Evolutionary conservation across 2,329 filamentous ascomycete genomes (phyloP).

Genomic region (Myotisia sp.): DNA sequence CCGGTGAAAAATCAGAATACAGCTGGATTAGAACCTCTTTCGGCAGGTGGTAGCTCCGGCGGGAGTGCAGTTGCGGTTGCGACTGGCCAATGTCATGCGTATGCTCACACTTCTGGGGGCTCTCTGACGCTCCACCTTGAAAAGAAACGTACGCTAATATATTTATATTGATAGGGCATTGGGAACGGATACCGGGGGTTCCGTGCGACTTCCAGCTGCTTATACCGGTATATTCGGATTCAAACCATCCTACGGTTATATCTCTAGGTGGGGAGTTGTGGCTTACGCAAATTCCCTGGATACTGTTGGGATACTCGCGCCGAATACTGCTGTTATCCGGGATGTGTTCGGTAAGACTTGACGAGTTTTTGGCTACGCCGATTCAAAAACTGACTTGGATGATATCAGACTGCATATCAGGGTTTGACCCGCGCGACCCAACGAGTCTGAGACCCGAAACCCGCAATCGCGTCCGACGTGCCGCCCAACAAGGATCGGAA

Average conservation of each 20-base stretch:
- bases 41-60: slow-evolving; percentile 80
- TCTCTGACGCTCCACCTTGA: not conserved
- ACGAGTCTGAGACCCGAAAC: slow-evolving; percentile 51
- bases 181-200: slow-evolving; percentile 88
- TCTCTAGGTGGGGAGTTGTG: slow-evolving; percentile 75
- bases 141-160: too few species aligned
- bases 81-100: slow-evolving; percentile 46
- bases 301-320: slow-evolving; percentile 65
- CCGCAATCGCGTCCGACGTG: slow-evolving; percentile 34
- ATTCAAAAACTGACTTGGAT: not conserved
- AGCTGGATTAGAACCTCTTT: slow-evolving; percentile 34
- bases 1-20: slow-evolving; percentile 40
- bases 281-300: slow-evolving; percentile 88
- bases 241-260: slow-evolving; percentile 79
- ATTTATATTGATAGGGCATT: slow-evolving; percentile 41
- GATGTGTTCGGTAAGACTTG: slow-evolving; percentile 35
- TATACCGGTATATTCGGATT: slow-evolving; percentile 75
- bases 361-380: too few species aligned
- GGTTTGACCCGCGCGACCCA: slow-evolving; percentile 57
- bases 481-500: slow-evolving; percentile 13
- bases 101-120: slow-evolving; percentile 20
- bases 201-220: slow-evolving; percentile 71
- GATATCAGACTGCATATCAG: too few species aligned
- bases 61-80: slow-evolving; percentile 80
- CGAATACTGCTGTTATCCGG: slow-evolving; percentile 38